A percentile compares a stretch with the other conserved stretches of the same genome.
Conservation (phyloP, 352 stramenopile genomes). For the Globisporangium viniferum region DNA sequence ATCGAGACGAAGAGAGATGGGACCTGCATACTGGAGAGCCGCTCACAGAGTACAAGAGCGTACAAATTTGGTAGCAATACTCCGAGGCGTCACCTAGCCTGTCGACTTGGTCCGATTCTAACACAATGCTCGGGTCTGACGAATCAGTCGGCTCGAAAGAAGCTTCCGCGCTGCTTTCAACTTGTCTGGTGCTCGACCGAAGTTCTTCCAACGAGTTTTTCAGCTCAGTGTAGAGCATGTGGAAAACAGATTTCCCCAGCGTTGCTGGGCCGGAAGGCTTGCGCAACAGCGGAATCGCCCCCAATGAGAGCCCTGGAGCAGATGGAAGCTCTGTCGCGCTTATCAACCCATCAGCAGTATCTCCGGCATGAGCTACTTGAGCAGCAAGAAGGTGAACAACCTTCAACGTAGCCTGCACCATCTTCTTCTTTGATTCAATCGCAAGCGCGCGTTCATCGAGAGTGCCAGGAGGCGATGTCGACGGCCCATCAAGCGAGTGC, state of each 20-base stretch:
- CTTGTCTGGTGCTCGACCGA: conserved; percentile 28
- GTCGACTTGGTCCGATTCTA: conserved; percentile 32
- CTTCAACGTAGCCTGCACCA: conserved; percentile 85
- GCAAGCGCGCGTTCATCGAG: conserved; percentile 41
- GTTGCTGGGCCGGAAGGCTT: conserved; percentile 87
- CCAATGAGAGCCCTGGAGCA: conserved; percentile 44
- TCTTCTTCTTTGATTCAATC: conserved; percentile 58
- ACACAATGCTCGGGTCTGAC: conserved; percentile 34
- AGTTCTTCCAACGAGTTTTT: conserved; percentile 84
- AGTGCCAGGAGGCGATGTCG: conserved; percentile 19
- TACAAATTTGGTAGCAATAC: conserved; percentile 90
- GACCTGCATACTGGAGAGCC: conserved; percentile 75
- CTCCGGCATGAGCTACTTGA: conserved; percentile 82
- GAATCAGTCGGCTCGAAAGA: conserved; percentile 40
- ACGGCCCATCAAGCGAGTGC: conserved; percentile 22
- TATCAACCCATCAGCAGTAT: conserved; percentile 56
- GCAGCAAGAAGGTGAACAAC: conserved; percentile 85
- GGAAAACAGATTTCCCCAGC: conserved; percentile 87
- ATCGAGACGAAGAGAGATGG: conserved; percentile 80
- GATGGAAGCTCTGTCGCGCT: conserved; percentile 48
- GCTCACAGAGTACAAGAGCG: conserved; percentile 84
- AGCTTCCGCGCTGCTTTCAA: conserved; percentile 15
- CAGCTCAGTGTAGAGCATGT: conserved; percentile 89
- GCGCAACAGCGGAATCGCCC: conserved; percentile 70
- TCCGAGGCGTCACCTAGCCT: conserved; percentile 61